Evolutionary conservation across 2,329 filamentous ascomycete species (phyloP), one percentile per base, ranked within the genome.

Genomic region (Pseudogymnoascus sp.): DNA sequence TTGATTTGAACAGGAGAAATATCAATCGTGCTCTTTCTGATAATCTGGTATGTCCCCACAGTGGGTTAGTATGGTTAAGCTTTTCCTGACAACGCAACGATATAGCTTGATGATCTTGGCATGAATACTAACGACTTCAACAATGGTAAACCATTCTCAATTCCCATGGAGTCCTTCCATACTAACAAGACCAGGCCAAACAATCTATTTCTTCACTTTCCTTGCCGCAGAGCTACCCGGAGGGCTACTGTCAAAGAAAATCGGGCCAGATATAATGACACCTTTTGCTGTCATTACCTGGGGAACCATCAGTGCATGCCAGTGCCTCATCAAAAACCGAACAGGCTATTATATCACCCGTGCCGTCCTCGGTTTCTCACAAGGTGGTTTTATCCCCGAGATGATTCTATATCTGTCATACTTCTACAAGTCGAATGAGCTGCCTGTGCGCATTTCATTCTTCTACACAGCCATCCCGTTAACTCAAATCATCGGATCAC

Each of bases 181-280:
- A 25, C n/a, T 59, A 59, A 59, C 31, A n/a, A 13, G 6, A 5
- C 4, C 25, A 51, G 51, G 41, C 4, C 78, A 82, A 63, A 82
- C 79, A 0, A 77, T 84, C 59, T 84, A 82, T 64, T 73, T 78
- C 1, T 69, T 83, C 3, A 75, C 76, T 0, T 85, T 85, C 64
- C 70, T 85, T 1, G 71, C 77, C 4, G 81, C 84, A 0, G 84
- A 86, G 66, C 73, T 87, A 2, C 84, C 84, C 0, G 85, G 82
- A 0, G 83, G 85, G 65, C 76, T 87, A 6, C 67, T 86, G n/a
- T 80, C 77, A 51, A 86, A 87, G 70, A 79, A 78, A 65, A 61
- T 80, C 15, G 79, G 79, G 0, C 77, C 78, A 0, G 78, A 80
- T 64, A 73, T 75, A 36, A 79, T 77, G 78, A 80, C 80, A 61